Base-by-base conservation (phyloP, 257 asterid genomes). In the Agastache rugosa region DNA sequence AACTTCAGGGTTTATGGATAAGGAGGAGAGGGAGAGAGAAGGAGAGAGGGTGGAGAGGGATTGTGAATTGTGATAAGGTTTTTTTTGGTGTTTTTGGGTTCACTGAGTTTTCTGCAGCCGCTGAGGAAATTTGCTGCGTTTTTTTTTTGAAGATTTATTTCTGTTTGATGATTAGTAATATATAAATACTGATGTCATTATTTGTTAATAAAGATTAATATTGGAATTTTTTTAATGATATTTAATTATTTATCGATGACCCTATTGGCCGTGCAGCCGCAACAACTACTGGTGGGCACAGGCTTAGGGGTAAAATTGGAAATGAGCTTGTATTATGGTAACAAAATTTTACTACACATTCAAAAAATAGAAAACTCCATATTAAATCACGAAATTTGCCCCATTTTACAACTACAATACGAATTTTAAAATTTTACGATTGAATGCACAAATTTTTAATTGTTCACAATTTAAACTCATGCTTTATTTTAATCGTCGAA, bases 61-160 rank as follows among this genome's bases (percentile, higher is more conserved):
- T 65, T 45, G 77, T 48, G 77, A 72, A 64, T 73, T 74, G 82
- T 68, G 84, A 79, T 79, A 76, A 84, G 86, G 85, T 82, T 79
- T 79, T 79, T 79, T 78, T 69, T 63, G 60, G 66, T 67, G 66
- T 67, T 10, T 10, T 67, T 39, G 71, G 76, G 54, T 55, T 72
- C 56, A 65, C 64, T 17, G 75, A 61, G 70, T 29, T 58, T 45
- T 77, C 51, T 25, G 78, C 77, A 69, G 80, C 72, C 67, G 79
- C 74, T 41, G 65, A 19, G 79, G 25, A 25, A 22, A 47, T 16
- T 23, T 68, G 76, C 78, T 80, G 81, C 70, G 78, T 15, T 72
- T 67, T 15, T 72, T 67, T 50, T 37, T 6, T 20, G 44, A 29
- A 20, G 63, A 53, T 75, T 65, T 80, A 8, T 39, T 70, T 44